Percentiles rank a stretch among this genome's conserved stretches.
Evolutionary conservation across 805 yeast species (phyloP).

Genomic region (Ogataea angusta): DNA sequence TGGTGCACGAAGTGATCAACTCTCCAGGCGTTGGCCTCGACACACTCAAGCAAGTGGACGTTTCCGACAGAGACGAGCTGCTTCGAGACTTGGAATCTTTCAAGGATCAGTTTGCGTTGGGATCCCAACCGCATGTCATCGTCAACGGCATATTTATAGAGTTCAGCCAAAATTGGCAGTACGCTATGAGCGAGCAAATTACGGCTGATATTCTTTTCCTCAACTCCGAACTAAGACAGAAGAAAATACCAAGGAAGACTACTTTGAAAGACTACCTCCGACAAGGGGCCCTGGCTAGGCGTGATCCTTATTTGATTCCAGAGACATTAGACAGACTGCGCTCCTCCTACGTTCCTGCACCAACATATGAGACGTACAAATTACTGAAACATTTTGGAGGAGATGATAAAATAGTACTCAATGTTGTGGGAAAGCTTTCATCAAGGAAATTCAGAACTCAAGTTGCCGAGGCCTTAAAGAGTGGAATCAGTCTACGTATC

Average conservation of each 20-base stretch:
- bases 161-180: constrained; percentile 52
- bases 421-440: constrained; percentile 59
- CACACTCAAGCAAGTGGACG: constrained; percentile 7
- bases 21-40: neutral
- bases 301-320: constrained; percentile 55
- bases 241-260: constrained; percentile 26
- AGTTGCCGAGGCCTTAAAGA: constrained; percentile 33
- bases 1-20: constrained; percentile 15
- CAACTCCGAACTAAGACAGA: constrained; percentile 27
- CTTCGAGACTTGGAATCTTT: constrained; percentile 26
- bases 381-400: neutral
- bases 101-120: constrained; percentile 38
- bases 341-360: constrained; percentile 14
- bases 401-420: constrained; percentile 31
- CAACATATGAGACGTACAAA: constrained; percentile 4
- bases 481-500: constrained; percentile 20
- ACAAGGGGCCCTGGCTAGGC: constrained; percentile 36
- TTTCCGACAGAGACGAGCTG: constrained; percentile 5
- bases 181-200: constrained; percentile 48
- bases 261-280: constrained; percentile 42
- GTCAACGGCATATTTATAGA: constrained; percentile 70
- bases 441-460: constrained; percentile 40
- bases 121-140: constrained; percentile 47
- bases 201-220: constrained; percentile 47
- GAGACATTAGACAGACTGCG: constrained; percentile 34